Evolutionary conservation across 2,329 filamentous ascomycete species (phyloP).

Genomic region (Alternaria sp.): DNA sequence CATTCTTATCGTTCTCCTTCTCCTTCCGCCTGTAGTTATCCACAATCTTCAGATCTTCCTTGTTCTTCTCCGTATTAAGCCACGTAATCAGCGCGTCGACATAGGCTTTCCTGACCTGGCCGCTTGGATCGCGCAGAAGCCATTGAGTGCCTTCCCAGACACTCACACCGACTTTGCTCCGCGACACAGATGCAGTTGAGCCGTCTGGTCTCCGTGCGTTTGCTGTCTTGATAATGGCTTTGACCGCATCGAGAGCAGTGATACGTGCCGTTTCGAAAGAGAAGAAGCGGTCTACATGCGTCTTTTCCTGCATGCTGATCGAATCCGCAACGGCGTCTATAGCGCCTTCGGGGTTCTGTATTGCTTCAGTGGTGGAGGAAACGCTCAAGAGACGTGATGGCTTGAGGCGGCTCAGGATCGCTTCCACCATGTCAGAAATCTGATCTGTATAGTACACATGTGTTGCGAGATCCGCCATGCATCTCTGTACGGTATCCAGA

Average conservation of each 20-base stretch:
- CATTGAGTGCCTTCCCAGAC: slow-evolving; percentile 98
- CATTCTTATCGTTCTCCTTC: slow-evolving; percentile 55
- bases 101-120: slow-evolving; percentile 83
- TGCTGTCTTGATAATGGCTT: slow-evolving; percentile 81
- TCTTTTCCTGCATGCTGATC: slow-evolving; percentile 61
- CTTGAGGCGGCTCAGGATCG: slow-evolving; percentile 80
- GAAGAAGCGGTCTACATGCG: slow-evolving; percentile 65
- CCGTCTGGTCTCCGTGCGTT: slow-evolving; percentile 62
- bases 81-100: slow-evolving; percentile 83
- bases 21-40: slow-evolving; percentile 61
- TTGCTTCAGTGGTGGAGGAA: slow-evolving; percentile 56
- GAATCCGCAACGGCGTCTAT: slow-evolving; percentile 59
- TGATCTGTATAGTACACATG: slow-evolving; percentile 98
- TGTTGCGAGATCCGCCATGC: slow-evolving; percentile 88
- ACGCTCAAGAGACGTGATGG: slow-evolving; percentile 62
- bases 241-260: slow-evolving; percentile 79
- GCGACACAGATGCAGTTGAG: slow-evolving; percentile 64
- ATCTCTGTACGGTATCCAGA: slow-evolving; percentile 75
- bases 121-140: slow-evolving; percentile 82
- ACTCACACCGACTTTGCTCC: slow-evolving; percentile 78
- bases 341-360: slow-evolving; percentile 60
- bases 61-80: slow-evolving; percentile 80
- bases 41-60: slow-evolving; percentile 68
- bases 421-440: slow-evolving; percentile 89
- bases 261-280: slow-evolving; percentile 68